phyloP scores from a whole-genome alignment of 345 rosid genomes.

The Eucalyptus coolabah region DNA sequence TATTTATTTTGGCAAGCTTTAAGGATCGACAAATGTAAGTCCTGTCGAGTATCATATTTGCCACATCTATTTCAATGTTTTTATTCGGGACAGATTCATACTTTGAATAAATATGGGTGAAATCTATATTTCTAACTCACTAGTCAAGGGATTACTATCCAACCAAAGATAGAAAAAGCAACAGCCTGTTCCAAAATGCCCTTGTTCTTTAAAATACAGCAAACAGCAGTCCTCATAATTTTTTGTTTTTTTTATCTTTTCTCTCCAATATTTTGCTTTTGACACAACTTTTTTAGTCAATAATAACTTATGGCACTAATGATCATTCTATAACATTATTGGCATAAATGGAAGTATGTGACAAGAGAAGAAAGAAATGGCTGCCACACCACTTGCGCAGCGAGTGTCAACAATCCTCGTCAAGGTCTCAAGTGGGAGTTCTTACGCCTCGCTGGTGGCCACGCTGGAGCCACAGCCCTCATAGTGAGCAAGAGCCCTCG shows the following conservation, averaged over 20 bases:
- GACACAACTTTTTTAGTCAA: not conserved
- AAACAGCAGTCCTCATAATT: not conserved
- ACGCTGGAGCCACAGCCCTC: not conserved
- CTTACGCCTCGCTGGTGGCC: not conserved
- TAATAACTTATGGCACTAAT: not conserved
- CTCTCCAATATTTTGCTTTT: not conserved
- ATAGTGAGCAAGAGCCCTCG: not conserved
- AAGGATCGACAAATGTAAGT: too few relatives aligned
- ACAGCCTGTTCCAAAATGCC: not conserved
- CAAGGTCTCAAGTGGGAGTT: not conserved
- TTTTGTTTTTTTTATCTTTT: not conserved
- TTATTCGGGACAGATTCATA: too few relatives aligned
- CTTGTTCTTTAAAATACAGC: rapidly evolving
- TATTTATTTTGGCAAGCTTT: too few relatives aligned
- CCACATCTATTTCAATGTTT: too few relatives aligned
- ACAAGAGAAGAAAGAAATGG: not conserved
- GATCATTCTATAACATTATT: not conserved
- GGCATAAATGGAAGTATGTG: not conserved
- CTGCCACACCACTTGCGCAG: not conserved
- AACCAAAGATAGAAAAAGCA: not conserved
- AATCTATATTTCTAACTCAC: not conserved
- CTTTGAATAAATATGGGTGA: not conserved
- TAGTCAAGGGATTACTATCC: not conserved
- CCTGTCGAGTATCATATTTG: too few relatives aligned
- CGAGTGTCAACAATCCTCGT: not conserved